Conservation (phyloP, 2,329 filamentous ascomycete genomes). For the Lachnellula occidentalis region DNA sequence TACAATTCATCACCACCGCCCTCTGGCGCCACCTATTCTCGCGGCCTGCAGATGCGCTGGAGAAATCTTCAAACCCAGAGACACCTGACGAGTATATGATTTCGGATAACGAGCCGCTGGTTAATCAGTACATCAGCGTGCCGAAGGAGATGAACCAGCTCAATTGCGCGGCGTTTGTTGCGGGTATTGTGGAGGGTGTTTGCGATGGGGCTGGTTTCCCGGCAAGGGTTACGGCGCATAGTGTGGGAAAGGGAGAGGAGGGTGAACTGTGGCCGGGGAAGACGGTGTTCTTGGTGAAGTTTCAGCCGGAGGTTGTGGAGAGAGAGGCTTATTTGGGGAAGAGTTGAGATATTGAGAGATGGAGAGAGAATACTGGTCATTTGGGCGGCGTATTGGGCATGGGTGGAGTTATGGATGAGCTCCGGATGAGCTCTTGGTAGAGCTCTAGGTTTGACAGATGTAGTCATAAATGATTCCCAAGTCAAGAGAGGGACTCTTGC, state of each 20-base stretch:
- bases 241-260: slow-evolving; percentile 53
- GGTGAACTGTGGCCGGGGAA: slow-evolving; percentile 90
- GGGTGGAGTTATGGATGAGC: slow-evolving; percentile 19
- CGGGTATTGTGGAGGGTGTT: slow-evolving; percentile 90
- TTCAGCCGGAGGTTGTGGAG: slow-evolving; percentile 85
- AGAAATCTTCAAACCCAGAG: slow-evolving; percentile 75
- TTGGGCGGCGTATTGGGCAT: slow-evolving; percentile 18
- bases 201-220: slow-evolving; percentile 90
- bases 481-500: not conserved
- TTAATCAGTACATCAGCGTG: slow-evolving; percentile 89
- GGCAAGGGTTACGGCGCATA: slow-evolving; percentile 85
- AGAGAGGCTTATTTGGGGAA: slow-evolving; percentile 77
- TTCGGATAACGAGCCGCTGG: slow-evolving; percentile 93
- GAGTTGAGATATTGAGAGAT: slow-evolving; percentile 23
- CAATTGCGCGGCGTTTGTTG: slow-evolving; percentile 93
- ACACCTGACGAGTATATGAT: slow-evolving; percentile 98
- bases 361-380: slow-evolving; percentile 1
- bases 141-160: slow-evolving; percentile 94
- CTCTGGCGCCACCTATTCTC: slow-evolving; percentile 91
- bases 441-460: not conserved
- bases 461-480: not conserved
- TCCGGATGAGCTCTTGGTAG: slow-evolving; percentile 1
- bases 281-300: slow-evolving; percentile 93
- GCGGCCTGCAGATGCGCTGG: slow-evolving; percentile 84
- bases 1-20: slow-evolving; percentile 91